These are phyloP conservation scores for Aspergillus oerlinghausenensis DNA, from an alignment of 2,329 filamentous ascomycete species.

Conservation along the genomic window DNA sequence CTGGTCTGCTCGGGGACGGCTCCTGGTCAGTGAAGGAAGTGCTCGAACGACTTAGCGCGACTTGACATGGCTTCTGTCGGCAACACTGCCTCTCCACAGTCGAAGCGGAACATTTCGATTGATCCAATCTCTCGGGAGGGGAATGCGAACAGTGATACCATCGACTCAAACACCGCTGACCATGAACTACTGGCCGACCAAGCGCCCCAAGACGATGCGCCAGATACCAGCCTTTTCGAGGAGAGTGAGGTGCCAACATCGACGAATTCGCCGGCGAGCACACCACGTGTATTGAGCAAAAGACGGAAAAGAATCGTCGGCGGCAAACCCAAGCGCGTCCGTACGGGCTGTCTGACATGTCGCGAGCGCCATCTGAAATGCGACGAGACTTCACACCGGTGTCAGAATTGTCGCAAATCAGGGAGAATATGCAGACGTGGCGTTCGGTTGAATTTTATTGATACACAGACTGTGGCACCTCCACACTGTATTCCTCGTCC, in stretches of 20 bases:
- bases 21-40: not conserved
- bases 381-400: slow-evolving; percentile 65
- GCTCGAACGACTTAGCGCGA: not conserved
- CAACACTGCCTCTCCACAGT: slow-evolving; percentile 15
- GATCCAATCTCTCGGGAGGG: slow-evolving; percentile 10
- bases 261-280: slow-evolving; percentile 7
- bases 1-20: not conserved
- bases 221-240: slow-evolving; percentile 9
- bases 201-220: not conserved
- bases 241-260: slow-evolving; percentile 10
- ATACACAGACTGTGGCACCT: slow-evolving; percentile 68
- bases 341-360: slow-evolving; percentile 88
- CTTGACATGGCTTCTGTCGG: slow-evolving; percentile 19
- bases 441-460: slow-evolving; percentile 85
- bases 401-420: slow-evolving; percentile 82
- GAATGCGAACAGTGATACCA: slow-evolving; percentile 1
- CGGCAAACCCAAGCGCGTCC: slow-evolving; percentile 73
- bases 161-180: not conserved
- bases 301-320: slow-evolving; percentile 23
- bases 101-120: slow-evolving; percentile 18
- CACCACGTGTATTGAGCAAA: slow-evolving; percentile 8
- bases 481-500: slow-evolving; percentile 56
- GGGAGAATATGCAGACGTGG: slow-evolving; percentile 81
- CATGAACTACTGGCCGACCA: not conserved
- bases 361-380: slow-evolving; percentile 87